Evolutionary conservation across 148 eudicot species (phyloP), one percentile per base, ranked within the genome.

Genomic region (Linanthus parryae): DNA sequence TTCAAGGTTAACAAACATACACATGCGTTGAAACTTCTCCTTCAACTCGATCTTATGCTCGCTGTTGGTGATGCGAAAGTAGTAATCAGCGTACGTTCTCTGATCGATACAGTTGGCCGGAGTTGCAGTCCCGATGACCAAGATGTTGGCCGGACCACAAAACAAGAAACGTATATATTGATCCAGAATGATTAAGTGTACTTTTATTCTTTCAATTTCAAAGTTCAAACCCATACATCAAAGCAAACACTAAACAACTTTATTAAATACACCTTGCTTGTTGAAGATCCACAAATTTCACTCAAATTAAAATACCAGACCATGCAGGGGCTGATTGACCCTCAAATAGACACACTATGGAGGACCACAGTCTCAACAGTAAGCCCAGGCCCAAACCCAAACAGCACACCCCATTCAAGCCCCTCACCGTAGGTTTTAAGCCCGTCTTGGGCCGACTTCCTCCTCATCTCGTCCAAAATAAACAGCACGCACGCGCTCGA

Each of bases 1-100:
- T n/a, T n/a, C n/a, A n/a, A n/a, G n/a, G n/a, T 5, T 14, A 25
- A 6, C 29, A 1, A 21, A 16, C 73, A 61, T 57, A 68, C 73
- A 68, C 63, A 69, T 69, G 59, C 75, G 66, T 62, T 54, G 34
- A 15, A 70, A 70, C 29, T 70, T 70, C 34, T 70, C 70, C 33
- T 64, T 70, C 30, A 70, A 65, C 33, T 64, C 70, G 0, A 63
- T 56, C 49, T 33, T 64, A 26, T 70, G 58, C 23, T 70, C 75
- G n/a, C 69, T 70, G 3, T 70, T 59, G 0, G 70, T 64, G 54
- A 70, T 59, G n/a, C 66, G 60, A 18, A 70, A 70, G 20, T 70
- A 70, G 35, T 59, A 70, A 36, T 70, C 75, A 1, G 75, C 66
- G 31, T 70, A 70, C 3, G 52, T 55, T 58, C 66, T 64, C 23